Conservation (phyloP, 768 basidiomycete species). For the Tylopilus sp. region DNA sequence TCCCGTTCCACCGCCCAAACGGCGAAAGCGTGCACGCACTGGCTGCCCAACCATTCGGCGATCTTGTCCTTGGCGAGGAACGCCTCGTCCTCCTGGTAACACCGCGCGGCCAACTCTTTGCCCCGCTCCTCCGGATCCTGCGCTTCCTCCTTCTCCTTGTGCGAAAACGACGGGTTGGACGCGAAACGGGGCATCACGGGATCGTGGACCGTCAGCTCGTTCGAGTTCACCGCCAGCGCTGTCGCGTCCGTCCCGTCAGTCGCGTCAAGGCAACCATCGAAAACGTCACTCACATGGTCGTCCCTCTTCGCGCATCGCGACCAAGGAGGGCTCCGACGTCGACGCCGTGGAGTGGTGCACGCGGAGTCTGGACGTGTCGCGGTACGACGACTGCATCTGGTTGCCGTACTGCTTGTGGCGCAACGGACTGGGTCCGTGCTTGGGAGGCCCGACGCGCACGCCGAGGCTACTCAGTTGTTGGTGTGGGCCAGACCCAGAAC, state of each 20-base stretch:
- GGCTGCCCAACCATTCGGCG: slow-evolving; percentile 92
- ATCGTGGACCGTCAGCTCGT: slow-evolving; percentile 55
- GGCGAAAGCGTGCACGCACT: slow-evolving; percentile 54
- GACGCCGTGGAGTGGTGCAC: slow-evolving; percentile 72
- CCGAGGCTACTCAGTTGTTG: slow-evolving; percentile 14
- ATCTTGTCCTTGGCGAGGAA: slow-evolving; percentile 84
- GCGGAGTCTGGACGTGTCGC: slow-evolving; percentile 46
- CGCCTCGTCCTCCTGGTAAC: slow-evolving; percentile 82
- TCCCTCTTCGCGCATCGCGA: slow-evolving; percentile 50
- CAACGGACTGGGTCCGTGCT: slow-evolving; percentile 42
- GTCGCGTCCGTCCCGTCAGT: not conserved
- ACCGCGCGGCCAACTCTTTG: slow-evolving; percentile 69
- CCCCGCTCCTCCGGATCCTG: slow-evolving; percentile 62
- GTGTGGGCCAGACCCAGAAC: slow-evolving; percentile 28
- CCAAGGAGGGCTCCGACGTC: slow-evolving; percentile 78
- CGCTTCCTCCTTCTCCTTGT: slow-evolving; percentile 54
- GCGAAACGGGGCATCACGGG: slow-evolving; percentile 43
- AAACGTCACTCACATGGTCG: slow-evolving; percentile 48
- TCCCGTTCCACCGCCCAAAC: not conserved
- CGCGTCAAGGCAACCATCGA: slow-evolving; percentile 9
- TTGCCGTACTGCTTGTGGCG: slow-evolving; percentile 39
- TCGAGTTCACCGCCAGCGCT: slow-evolving; percentile 37
- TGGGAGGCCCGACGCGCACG: slow-evolving; percentile 33
- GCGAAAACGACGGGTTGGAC: slow-evolving; percentile 35
- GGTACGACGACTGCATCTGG: slow-evolving; percentile 37